Conservation (phyloP, 1,139 yeast species). For the Keqinozyma sinolaborantium region DNA sequence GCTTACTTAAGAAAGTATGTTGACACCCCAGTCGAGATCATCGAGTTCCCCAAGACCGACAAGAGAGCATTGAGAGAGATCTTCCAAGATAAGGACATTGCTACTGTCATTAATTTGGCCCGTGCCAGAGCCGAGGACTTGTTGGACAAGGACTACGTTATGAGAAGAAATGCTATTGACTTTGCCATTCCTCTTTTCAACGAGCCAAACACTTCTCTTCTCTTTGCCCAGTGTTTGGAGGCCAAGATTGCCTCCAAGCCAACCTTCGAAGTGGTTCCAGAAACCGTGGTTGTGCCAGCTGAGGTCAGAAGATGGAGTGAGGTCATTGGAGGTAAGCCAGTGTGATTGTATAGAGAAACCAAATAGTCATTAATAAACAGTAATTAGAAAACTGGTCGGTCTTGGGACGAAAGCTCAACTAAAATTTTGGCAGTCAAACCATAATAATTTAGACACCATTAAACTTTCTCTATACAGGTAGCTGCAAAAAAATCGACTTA, state of each 20-base stretch:
- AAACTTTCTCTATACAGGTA: too few relatives aligned
- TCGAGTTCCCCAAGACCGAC: slow-evolving; percentile 89
- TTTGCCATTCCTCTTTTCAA: slow-evolving; percentile 94
- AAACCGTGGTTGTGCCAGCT: slow-evolving; percentile 59
- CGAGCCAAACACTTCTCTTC: slow-evolving; percentile 87
- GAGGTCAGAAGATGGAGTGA: slow-evolving; percentile 98
- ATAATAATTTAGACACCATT: too few relatives aligned
- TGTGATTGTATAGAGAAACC: slow-evolving; percentile 29
- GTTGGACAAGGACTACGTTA: slow-evolving; percentile 86
- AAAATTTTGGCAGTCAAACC: too few relatives aligned
- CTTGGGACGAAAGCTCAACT: too few relatives aligned
- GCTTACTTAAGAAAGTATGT: slow-evolving; percentile 56
- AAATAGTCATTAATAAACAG: background rate
- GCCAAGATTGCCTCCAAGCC: slow-evolving; percentile 62
- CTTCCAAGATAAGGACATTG: slow-evolving; percentile 79
- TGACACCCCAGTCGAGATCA: slow-evolving; percentile 52
- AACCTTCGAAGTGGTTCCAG: slow-evolving; percentile 37
- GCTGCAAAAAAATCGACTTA: too few relatives aligned
- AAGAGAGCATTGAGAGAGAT: slow-evolving; percentile 91
- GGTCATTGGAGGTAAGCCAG: slow-evolving; percentile 89
- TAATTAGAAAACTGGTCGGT: too few relatives aligned
- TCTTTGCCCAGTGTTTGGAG: slow-evolving; percentile 82
- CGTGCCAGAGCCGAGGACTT: slow-evolving; percentile 81
- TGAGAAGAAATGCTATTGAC: slow-evolving; percentile 99
- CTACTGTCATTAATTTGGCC: slow-evolving; percentile 90